Evolutionary conservation across 2,329 filamentous ascomycete species (phyloP).

Genomic region (Ilyonectria destructans): DNA sequence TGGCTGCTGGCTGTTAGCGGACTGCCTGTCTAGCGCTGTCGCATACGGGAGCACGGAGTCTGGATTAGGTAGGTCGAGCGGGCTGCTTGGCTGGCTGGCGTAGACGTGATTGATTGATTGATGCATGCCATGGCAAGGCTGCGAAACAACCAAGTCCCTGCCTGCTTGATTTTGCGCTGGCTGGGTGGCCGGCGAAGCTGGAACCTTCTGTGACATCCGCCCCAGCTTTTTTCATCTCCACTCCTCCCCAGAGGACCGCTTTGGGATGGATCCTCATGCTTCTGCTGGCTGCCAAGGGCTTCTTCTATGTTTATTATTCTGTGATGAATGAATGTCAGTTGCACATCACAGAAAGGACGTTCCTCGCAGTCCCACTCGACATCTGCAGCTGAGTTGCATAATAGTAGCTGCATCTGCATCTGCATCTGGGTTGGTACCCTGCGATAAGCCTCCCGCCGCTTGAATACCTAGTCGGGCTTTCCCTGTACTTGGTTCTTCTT

Average conservation of each 20-base stretch:
- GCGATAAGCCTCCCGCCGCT: neutral
- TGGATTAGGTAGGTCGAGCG: no score
- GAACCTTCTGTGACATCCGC: conserved; percentile 9
- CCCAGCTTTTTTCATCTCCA: neutral
- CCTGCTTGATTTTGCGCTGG: conserved; percentile 6
- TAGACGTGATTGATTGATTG: neutral
- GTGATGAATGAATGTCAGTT: no score
- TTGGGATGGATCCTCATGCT: neutral
- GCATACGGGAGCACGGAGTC: neutral
- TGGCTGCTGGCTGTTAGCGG: neutral
- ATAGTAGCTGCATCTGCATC: neutral
- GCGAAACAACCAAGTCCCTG: conserved; percentile 19
- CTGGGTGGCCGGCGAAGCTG: neutral
- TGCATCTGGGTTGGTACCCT: neutral
- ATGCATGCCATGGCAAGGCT: conserved; percentile 28
- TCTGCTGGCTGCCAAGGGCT: no score
- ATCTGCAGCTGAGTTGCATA: neutral
- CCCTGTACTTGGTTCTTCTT: neutral
- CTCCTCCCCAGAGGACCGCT: neutral
- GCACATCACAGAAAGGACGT: neutral
- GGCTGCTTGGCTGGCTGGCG: neutral
- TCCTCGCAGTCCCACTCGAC: neutral
- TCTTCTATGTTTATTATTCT: no score
- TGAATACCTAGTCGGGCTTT: neutral
- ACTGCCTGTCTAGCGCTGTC: neutral